Conservation (phyloP, 495 filamentous ascomycete species). For the Terfezia boudieri region DNA sequence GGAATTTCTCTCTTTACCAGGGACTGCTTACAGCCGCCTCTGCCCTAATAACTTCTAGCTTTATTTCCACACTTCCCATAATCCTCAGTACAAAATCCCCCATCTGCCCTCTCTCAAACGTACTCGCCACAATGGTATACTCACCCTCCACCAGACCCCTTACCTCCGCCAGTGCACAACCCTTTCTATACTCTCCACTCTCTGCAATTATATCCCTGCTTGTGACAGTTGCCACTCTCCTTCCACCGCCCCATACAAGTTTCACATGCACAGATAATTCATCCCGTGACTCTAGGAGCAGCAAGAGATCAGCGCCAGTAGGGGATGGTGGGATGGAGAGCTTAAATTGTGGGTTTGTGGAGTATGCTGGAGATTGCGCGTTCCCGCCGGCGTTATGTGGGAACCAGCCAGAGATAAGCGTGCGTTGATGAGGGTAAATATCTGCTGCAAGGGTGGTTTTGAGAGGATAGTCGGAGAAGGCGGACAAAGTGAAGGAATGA, state of each 20-base stretch:
- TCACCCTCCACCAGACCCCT: constrained; percentile 29
- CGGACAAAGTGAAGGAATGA: constrained; percentile 67
- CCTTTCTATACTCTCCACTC: constrained; percentile 65
- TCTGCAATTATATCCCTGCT: constrained; percentile 56
- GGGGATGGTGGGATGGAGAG: constrained; percentile 23
- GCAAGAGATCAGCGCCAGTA: constrained; percentile 31
- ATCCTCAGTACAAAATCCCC: constrained; percentile 57
- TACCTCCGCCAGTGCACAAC: constrained; percentile 43
- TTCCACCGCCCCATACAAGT: constrained; percentile 52
- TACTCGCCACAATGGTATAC: constrained; percentile 74
- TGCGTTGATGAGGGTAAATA: constrained; percentile 31
- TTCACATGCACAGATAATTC: constrained; percentile 61
- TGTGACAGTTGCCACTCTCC: constrained; percentile 41
- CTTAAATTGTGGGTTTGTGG: constrained; percentile 65
- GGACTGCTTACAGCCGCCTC: constrained; percentile 43
- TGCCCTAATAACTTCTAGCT: constrained; percentile 31
- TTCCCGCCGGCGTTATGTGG: constrained; percentile 64
- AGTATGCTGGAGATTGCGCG: constrained; percentile 47
- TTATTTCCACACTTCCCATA: constrained; percentile 32
- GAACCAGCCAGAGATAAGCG: constrained; percentile 45
- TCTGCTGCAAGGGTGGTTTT: constrained; percentile 36
- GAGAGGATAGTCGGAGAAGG: constrained; percentile 42
- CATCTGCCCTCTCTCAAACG: constrained; percentile 57
- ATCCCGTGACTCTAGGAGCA: constrained; percentile 44
- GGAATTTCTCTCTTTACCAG: constrained; percentile 28